phyloP scores from a whole-genome alignment of 2,329 filamentous ascomycete species.

The Talaromyces sp. region DNA sequence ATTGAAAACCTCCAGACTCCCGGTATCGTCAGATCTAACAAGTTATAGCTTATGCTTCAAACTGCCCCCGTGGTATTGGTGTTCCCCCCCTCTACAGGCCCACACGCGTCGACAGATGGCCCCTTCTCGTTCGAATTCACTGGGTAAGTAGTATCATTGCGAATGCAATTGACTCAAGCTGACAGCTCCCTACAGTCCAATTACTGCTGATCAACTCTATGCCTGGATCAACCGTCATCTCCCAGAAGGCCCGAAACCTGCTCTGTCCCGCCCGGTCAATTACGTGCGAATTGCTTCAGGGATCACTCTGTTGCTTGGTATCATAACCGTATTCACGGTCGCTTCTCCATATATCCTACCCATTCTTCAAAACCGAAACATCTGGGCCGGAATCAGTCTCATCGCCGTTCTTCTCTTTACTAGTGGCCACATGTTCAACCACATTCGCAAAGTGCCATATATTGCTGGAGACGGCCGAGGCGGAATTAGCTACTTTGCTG shows the following conservation, averaged over 20 bases:
- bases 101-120: slow-evolving; percentile 64
- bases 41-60: slow-evolving; percentile 74
- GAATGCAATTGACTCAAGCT: background rate
- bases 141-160: slow-evolving; percentile 53
- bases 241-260: slow-evolving; percentile 69
- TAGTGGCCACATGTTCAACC: slow-evolving; percentile 98
- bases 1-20: slow-evolving; percentile 17
- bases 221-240: slow-evolving; percentile 74
- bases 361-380: slow-evolving; percentile 78
- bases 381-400: slow-evolving; percentile 88
- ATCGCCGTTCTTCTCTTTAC: slow-evolving; percentile 89
- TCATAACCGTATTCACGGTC: slow-evolving; percentile 63
- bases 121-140: slow-evolving; percentile 82
- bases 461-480: slow-evolving; percentile 79
- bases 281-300: slow-evolving; percentile 68
- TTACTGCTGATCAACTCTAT: slow-evolving; percentile 72
- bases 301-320: slow-evolving; percentile 64
- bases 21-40: background rate
- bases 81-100: slow-evolving; percentile 79
- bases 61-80: slow-evolving; percentile 86
- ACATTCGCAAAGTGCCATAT: slow-evolving; percentile 93
- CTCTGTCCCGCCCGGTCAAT: slow-evolving; percentile 80
- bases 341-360: slow-evolving; percentile 75
- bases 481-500: slow-evolving; percentile 83
- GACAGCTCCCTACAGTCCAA: slow-evolving; percentile 48